Evolutionary conservation across 202 grass and related monocot genomes (phyloP), one percentile per base, ranked within the genome.

Genomic region (Zizania palustris): DNA sequence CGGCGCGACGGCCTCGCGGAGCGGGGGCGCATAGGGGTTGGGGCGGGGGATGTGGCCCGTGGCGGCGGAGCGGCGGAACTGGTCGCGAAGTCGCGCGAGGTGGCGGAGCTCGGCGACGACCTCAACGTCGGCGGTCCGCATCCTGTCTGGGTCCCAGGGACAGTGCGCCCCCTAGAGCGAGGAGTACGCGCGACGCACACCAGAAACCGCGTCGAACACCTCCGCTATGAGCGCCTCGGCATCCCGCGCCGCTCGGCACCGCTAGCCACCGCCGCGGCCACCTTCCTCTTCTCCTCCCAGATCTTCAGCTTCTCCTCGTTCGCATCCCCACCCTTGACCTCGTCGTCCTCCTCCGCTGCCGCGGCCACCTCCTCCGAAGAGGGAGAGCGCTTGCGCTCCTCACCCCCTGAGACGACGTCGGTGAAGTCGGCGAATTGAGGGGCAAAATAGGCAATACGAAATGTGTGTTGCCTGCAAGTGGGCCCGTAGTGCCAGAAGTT

Each of bases 61-160:
- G 28, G 71, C 79, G 10, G 82, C 68, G 69, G 67, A 62, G 59
- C 91, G 89, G 11, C 91, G 84, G 89, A 92, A 97, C 4, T 82
- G 89, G 73, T 97, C 87, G 11, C 91, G 86, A 64, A 93, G 87
- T 15, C 73, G 90, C 46, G 88, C 89, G 38, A 97, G 82, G 60
- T 92, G 90, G 42, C 89, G 82, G 62, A 95, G 80, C 91, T 98
- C 87, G 21, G 87, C 89, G 80, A 98, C 95, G 18, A 98, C 87
- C 37, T 74, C 87, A 0, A 85, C 85, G 72, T 98, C 95, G 3
- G 89, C 89, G 22, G 82, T 15, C 20, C 87, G 87, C 80, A 98
- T 90, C 80, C 86, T 86, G 74, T 98, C 86, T 34, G 89, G 87
- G 83, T 98, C 89, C 95, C 95, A 98, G 54, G 95, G 91, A 60